These are phyloP conservation scores for Cadophora sp. DNA, from an alignment of 2,329 filamentous ascomycete genomes.

Conservation along the genomic window DNA sequence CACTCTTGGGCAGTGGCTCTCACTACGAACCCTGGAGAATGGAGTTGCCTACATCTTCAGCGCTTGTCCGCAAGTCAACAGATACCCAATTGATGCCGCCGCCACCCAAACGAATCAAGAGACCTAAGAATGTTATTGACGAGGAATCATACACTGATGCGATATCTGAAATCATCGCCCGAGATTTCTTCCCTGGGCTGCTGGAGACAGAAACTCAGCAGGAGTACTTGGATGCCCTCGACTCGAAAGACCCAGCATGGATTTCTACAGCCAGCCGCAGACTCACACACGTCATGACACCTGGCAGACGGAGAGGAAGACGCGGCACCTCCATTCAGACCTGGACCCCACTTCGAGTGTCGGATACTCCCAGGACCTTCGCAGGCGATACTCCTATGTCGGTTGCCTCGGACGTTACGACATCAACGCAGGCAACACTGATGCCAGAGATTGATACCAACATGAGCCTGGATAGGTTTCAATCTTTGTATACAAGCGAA, in stretches of 20 bases:
- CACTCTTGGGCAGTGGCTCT: no score
- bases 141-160: constrained; percentile 93
- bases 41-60: constrained; percentile 51
- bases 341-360: constrained; percentile 42
- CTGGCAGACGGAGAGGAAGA: constrained; percentile 58
- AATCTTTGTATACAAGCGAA: constrained; percentile 93
- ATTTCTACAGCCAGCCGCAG: constrained; percentile 80
- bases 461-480: constrained; percentile 84
- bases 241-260: constrained; percentile 85
- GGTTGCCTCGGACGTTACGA: constrained; percentile 50
- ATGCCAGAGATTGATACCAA: constrained; percentile 69
- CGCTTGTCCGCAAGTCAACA: constrained; percentile 66
- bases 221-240: constrained; percentile 90
- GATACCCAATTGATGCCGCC: constrained; percentile 85
- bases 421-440: constrained; percentile 46
- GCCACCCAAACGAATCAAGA: constrained; percentile 91
- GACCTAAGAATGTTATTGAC: constrained; percentile 85
- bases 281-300: constrained; percentile 82
- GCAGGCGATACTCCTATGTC: constrained; percentile 77
- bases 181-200: constrained; percentile 95
- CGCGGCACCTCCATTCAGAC: constrained; percentile 45
- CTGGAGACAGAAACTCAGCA: constrained; percentile 85
- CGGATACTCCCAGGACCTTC: constrained; percentile 69
- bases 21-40: background rate
- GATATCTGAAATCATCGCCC: constrained; percentile 90